phyloP scores from a whole-genome alignment of 2,329 filamentous ascomycete species.

The Ophiosphaerella narmari region DNA sequence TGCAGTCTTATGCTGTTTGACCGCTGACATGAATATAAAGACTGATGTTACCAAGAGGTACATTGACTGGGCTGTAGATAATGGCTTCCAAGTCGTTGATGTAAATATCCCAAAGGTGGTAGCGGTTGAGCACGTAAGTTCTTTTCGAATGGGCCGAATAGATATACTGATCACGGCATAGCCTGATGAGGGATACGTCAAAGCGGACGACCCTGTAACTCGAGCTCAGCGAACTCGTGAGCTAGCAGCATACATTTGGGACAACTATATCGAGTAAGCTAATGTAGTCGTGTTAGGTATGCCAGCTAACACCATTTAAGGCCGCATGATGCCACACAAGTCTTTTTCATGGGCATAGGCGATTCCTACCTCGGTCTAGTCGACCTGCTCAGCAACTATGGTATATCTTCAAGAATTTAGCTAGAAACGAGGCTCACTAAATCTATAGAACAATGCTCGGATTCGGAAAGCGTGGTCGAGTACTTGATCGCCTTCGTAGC shows the following conservation, averaged over 20 bases:
- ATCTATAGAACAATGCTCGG: conserved; percentile 61
- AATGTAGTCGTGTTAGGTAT: background rate
- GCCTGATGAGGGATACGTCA: conserved; percentile 37
- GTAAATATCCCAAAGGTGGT: conserved; percentile 85
- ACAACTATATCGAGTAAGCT: conserved; percentile 84
- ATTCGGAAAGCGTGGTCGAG: conserved; percentile 58
- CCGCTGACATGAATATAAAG: conserved; percentile 59
- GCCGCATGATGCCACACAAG: conserved; percentile 68
- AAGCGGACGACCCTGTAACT: conserved; percentile 54
- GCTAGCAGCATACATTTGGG: conserved; percentile 87
- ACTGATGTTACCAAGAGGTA: conserved; percentile 81
- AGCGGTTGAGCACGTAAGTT: conserved; percentile 63
- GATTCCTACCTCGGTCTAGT: conserved; percentile 84
- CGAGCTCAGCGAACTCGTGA: conserved; percentile 62
- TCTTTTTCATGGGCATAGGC: conserved; percentile 89
- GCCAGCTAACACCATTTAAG: conserved; percentile 22
- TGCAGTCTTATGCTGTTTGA: conserved; percentile 35
- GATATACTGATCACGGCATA: conserved; percentile 9
- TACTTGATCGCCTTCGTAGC: conserved; percentile 82
- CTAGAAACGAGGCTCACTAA: background rate
- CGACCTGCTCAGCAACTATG: conserved; percentile 76
- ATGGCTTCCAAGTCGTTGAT: conserved; percentile 84
- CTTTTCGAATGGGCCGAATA: background rate
- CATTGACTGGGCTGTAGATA: conserved; percentile 78
- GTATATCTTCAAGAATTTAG: conserved; percentile 50